Evolutionary conservation across 2,329 filamentous ascomycete species (phyloP).

Genomic region (Aspergillus sojae): DNA sequence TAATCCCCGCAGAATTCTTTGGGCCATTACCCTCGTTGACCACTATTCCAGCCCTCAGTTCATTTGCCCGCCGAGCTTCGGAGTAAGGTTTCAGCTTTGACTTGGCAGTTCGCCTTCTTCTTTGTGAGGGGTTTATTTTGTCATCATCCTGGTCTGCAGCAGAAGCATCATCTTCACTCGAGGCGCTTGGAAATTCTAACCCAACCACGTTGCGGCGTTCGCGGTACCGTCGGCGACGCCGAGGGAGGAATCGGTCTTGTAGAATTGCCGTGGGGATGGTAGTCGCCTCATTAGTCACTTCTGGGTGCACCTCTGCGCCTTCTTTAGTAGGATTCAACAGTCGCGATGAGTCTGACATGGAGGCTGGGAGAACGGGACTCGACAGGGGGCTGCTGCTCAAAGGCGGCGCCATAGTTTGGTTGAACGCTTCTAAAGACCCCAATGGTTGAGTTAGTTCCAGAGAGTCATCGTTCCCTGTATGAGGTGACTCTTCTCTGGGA

Average conservation of each 20-base stretch:
- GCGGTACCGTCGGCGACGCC: conserved; percentile 31
- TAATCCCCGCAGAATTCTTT: conserved; percentile 13
- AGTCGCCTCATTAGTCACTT: conserved; percentile 12
- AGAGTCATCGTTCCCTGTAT: conserved; percentile 2
- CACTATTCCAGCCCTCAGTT: conserved; percentile 1
- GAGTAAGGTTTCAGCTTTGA: conserved; percentile 24
- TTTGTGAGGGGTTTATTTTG: conserved; percentile 36
- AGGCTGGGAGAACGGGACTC: conserved; percentile 23
- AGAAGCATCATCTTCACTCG: conserved; percentile 29
- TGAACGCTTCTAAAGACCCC: conserved; percentile 29
- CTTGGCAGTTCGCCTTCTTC: conserved; percentile 23
- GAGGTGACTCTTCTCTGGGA: conserved; percentile 20
- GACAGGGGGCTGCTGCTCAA: conserved; percentile 36
- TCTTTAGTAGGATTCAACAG: conserved; percentile 4
- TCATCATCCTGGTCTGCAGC: conserved; percentile 37
- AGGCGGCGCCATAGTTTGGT: conserved; percentile 42
- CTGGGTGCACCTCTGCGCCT: background rate
- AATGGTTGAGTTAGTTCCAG: conserved; percentile 15
- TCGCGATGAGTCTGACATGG: conserved; percentile 5
- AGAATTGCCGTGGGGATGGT: conserved; percentile 39
- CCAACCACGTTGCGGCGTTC: conserved; percentile 12
- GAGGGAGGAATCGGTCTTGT: conserved; percentile 40
- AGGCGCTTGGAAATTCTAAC: conserved; percentile 28
- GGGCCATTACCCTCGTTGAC: background rate
- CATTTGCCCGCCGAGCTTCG: conserved; percentile 13